phyloP scores from a whole-genome alignment of 192 early-diverging fungal genomes.

The Phycomyces blakesleeanus region DNA sequence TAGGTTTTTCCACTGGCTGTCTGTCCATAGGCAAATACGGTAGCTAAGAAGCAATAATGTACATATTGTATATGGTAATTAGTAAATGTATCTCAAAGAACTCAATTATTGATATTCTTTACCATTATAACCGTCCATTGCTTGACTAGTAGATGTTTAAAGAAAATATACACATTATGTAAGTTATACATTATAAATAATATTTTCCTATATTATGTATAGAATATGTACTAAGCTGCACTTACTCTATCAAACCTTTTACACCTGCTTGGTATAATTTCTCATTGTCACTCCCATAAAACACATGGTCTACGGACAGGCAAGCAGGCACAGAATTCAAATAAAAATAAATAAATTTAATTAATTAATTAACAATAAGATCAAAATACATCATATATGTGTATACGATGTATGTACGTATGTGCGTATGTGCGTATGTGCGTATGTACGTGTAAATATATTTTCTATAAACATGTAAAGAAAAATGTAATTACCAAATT shows the following conservation, averaged over 20 bases:
- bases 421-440: no score
- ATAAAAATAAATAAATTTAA: neutral
- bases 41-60: no score
- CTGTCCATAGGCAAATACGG: slow-evolving; percentile 98
- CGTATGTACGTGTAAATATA: no score
- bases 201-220: neutral
- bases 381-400: no score
- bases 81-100: no score
- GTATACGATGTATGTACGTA: neutral
- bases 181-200: neutral
- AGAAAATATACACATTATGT: neutral
- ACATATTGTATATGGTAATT: no score
- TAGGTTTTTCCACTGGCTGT: slow-evolving; percentile 94
- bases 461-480: no score
- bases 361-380: neutral
- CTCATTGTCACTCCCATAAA: slow-evolving; percentile 52
- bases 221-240: neutral
- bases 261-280: slow-evolving; percentile 45
- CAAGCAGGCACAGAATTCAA: no score
- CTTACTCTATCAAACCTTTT: slow-evolving; percentile 24
- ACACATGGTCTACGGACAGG: slow-evolving; percentile 54
- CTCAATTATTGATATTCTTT: slow-evolving; percentile 7
- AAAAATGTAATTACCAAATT: slow-evolving; percentile 7
- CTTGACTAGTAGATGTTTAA: slow-evolving; percentile 20
- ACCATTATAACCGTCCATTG: slow-evolving; percentile 95